Conservation (phyloP, 192 early-diverging fungal species). For the Piromyces sp. region DNA sequence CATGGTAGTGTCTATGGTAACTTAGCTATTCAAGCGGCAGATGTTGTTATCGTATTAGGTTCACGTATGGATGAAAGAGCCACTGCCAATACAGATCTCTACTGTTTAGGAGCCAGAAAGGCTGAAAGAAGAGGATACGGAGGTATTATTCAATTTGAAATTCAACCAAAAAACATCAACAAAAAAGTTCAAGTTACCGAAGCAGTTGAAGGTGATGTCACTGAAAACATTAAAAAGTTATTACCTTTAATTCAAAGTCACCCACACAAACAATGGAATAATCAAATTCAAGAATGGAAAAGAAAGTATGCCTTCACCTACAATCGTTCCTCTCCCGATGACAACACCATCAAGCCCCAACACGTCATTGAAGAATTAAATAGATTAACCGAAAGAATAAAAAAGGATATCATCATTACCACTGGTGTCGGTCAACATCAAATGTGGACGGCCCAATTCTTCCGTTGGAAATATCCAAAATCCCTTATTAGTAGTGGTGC, state of each 20-base stretch:
- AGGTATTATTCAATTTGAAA: constrained; percentile 97
- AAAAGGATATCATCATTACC: constrained; percentile 83
- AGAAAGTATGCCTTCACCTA: constrained; percentile 78
- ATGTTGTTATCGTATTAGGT: constrained; percentile 87
- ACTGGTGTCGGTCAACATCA: constrained; percentile 98
- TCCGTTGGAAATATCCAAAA: constrained; percentile 76
- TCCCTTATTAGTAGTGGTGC: constrained; percentile 78
- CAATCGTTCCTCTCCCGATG: constrained; percentile 22
- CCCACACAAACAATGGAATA: constrained; percentile 69
- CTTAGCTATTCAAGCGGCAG: constrained; percentile 90
- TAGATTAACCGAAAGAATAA: constrained; percentile 56
- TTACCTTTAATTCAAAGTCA: constrained; percentile 50
- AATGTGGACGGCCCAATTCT: constrained; percentile 99
- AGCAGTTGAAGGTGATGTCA: constrained; percentile 89
- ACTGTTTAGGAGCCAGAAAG: constrained; percentile 81
- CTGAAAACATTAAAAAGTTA: constrained; percentile 65
- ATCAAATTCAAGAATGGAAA: constrained; percentile 73
- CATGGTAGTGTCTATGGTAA: constrained; percentile 96
- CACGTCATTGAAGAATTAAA: constrained; percentile 84
- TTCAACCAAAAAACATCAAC: constrained; percentile 99
- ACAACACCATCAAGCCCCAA: constrained; percentile 67
- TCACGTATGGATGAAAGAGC: constrained; percentile 97
- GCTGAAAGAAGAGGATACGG: constrained; percentile 75
- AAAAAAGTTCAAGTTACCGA: constrained; percentile 82
- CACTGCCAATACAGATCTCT: constrained; percentile 69